phyloP scores from a whole-genome alignment of 2,329 filamentous ascomycete species.

The Botrytis paeoniae region DNA sequence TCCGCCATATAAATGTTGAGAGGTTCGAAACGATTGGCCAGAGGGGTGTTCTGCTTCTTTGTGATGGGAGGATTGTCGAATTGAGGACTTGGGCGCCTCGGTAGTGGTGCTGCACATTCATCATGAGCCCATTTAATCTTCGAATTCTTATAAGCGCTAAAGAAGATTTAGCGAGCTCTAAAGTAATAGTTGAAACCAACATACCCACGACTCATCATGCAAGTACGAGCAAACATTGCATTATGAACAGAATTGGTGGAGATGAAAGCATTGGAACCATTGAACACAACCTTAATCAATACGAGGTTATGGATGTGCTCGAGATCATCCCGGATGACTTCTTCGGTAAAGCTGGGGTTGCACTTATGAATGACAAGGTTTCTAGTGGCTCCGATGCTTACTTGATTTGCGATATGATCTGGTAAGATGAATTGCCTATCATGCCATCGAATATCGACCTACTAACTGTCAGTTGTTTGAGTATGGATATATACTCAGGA shows the following conservation, averaged over 20 bases:
- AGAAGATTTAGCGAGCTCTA: constrained; percentile 32
- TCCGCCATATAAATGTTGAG: constrained; percentile 50
- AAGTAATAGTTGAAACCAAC: constrained; percentile 24
- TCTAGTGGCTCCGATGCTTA: constrained; percentile 64
- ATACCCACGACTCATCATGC: constrained; percentile 61
- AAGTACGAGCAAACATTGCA: constrained; percentile 71
- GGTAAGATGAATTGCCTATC: constrained; percentile 67
- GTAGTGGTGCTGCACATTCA: constrained; percentile 56
- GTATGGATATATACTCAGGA: background rate
- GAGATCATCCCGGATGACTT: constrained; percentile 66
- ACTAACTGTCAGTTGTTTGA: constrained; percentile 9
- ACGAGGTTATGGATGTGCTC: constrained; percentile 80
- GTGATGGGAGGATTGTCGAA: constrained; percentile 36
- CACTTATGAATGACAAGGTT: constrained; percentile 68
- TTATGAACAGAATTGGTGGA: constrained; percentile 75
- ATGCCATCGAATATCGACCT: constrained; percentile 69
- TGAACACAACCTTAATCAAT: constrained; percentile 63
- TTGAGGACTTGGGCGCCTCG: constrained; percentile 32
- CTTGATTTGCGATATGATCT: constrained; percentile 60
- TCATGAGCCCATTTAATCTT: constrained; percentile 70
- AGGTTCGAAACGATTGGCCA: constrained; percentile 60
- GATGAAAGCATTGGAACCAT: constrained; percentile 60
- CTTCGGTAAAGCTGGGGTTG: constrained; percentile 57
- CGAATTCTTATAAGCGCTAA: constrained; percentile 63
- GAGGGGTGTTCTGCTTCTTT: constrained; percentile 39